These are phyloP conservation scores for Cyberlindnera xishuangbannaensis DNA, from an alignment of 805 yeast species.

Conservation along the genomic window DNA sequence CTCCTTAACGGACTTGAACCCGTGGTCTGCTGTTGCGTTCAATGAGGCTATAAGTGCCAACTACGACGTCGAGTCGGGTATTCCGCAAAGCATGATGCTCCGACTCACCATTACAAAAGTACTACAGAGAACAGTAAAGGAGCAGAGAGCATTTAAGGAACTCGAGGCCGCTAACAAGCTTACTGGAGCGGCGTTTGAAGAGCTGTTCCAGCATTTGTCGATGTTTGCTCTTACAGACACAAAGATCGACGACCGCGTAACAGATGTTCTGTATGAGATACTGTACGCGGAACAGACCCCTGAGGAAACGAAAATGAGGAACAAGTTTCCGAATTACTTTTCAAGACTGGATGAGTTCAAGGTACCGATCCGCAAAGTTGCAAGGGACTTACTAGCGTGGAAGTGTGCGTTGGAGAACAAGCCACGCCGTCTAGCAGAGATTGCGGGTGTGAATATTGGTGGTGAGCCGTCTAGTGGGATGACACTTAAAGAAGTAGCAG, in stretches of 20 bases:
- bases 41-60: constrained; percentile 4
- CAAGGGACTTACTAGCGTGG: constrained; percentile 16
- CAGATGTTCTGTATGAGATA: constrained; percentile 9
- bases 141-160: constrained; percentile 9
- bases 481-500: constrained; percentile 3
- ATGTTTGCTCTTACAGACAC: constrained; percentile 15
- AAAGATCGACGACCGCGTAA: constrained; percentile 8
- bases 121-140: constrained; percentile 18
- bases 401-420: constrained; percentile 12
- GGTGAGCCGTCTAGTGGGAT: background rate
- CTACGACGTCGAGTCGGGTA: constrained; percentile 2
- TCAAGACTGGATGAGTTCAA: constrained; percentile 13
- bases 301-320: constrained; percentile 14
- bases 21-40: constrained; percentile 1
- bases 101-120: constrained; percentile 15
- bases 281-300: background rate
- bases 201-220: constrained; percentile 13
- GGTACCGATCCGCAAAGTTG: constrained; percentile 5
- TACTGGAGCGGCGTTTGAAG: constrained; percentile 9
- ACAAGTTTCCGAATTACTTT: constrained; percentile 19
- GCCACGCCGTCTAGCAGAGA: constrained; percentile 2
- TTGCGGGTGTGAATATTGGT: constrained; percentile 6
- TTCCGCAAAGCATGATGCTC: constrained; percentile 11
- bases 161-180: constrained; percentile 2
- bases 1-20: constrained; percentile 15